phyloP scores from a whole-genome alignment of 192 early-diverging fungal species.

The Radiomyces spectabilis region DNA sequence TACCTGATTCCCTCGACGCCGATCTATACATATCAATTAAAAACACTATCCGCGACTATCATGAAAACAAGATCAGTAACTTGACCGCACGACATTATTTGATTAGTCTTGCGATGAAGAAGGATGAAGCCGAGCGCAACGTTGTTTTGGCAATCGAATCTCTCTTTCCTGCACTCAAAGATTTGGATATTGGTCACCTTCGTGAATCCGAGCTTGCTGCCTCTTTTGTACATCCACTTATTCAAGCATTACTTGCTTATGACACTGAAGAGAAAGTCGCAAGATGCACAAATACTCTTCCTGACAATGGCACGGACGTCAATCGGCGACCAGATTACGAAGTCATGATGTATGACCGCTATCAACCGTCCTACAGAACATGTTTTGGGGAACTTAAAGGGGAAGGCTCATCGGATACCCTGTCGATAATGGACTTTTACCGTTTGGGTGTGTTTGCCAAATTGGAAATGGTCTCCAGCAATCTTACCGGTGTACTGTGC shows the following conservation, averaged over 20 bases:
- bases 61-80: background rate
- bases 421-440: background rate
- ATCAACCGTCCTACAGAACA: background rate
- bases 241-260: background rate
- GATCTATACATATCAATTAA: background rate
- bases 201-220: background rate
- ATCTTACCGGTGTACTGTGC: background rate
- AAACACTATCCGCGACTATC: background rate
- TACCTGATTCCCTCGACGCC: background rate
- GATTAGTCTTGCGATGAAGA: background rate
- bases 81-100: background rate
- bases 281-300: background rate
- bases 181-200: background rate
- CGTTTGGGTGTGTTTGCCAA: slow-evolving; percentile 1
- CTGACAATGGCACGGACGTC: background rate
- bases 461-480: background rate
- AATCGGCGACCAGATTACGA: background rate
- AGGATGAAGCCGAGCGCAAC: background rate
- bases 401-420: background rate
- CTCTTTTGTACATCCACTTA: background rate
- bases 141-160: background rate
- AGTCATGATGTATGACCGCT: background rate
- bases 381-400: background rate
- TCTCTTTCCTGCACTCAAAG: background rate
- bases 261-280: background rate